phyloP scores from a whole-genome alignment of 2,329 filamentous ascomycete species.

The Penicillium sp. region DNA sequence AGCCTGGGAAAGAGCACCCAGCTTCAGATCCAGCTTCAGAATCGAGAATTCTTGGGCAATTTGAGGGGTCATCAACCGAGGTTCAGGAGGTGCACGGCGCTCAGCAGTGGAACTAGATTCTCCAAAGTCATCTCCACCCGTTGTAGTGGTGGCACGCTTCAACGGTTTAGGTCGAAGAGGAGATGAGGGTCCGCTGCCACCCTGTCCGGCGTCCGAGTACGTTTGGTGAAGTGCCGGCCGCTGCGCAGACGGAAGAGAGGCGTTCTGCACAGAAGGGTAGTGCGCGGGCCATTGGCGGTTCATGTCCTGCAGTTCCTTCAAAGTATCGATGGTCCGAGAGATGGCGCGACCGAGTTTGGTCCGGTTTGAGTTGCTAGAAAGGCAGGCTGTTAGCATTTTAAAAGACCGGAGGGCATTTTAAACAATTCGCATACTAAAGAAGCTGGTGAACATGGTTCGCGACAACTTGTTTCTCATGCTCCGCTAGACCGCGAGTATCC shows the following conservation, averaged over 20 bases:
- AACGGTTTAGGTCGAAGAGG: conserved; percentile 50
- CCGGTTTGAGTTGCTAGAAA: conserved; percentile 71
- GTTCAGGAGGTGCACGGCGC: conserved; percentile 60
- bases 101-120: conserved; percentile 73
- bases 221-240: conserved; percentile 37
- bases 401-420: not conserved
- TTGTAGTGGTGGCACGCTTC: conserved; percentile 67
- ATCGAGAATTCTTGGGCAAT: conserved; percentile 95
- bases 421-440: conserved; percentile 58
- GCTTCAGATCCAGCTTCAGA: conserved; percentile 87
- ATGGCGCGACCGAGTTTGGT: conserved; percentile 83
- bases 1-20: conserved; percentile 77
- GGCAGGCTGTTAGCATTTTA: conserved; percentile 14
- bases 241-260: conserved; percentile 26
- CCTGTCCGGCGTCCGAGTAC: conserved; percentile 32
- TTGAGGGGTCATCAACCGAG: conserved; percentile 81
- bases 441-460: conserved; percentile 86
- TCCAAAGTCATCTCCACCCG: conserved; percentile 56
- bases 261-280: conserved; percentile 64
- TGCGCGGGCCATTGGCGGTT: conserved; percentile 91
- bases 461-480: conserved; percentile 63
- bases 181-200: conserved; percentile 24
- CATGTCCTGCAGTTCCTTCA: conserved; percentile 79
- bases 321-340: conserved; percentile 74
- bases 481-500: conserved; percentile 36